phyloP scores from a whole-genome alignment of 2,329 filamentous ascomycete genomes.

The Metarhizium guizhouense region DNA sequence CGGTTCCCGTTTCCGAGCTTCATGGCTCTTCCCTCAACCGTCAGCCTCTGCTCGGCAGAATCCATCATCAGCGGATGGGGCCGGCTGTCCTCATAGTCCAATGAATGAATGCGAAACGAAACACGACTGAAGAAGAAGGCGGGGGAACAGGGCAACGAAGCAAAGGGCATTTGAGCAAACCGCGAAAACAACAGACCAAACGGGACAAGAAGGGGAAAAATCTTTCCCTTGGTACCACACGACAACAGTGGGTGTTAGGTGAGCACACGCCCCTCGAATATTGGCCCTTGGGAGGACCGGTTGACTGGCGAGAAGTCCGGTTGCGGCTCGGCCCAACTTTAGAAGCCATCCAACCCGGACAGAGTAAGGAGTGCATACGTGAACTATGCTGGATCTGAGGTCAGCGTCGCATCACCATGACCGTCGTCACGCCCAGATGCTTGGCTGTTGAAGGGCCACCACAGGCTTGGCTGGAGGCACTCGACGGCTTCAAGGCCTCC shows the following conservation, averaged over 20 bases:
- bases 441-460: not conserved
- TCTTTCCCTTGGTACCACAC: not conserved
- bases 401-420: not conserved
- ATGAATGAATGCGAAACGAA: not conserved
- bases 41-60: not conserved
- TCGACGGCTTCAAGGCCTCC: too few relatives aligned
- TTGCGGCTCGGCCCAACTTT: too few relatives aligned
- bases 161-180: not conserved
- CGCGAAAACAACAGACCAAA: not conserved
- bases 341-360: too few relatives aligned
- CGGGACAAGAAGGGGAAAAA: not conserved
- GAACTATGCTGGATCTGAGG: not conserved
- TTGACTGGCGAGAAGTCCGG: too few relatives aligned
- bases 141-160: not conserved
- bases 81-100: too few relatives aligned
- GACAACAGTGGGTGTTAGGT: not conserved
- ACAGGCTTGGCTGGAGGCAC: not conserved
- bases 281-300: too few relatives aligned
- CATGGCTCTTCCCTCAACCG: not conserved
- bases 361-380: not conserved
- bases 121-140: not conserved
- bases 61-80: not conserved
- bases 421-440: too few relatives aligned
- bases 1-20: not conserved
- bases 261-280: not conserved